Percentiles rank a stretch among this genome's conserved stretches.
phyloP scores from a whole-genome alignment of 1,139 yeast species.

The Taiozyma sp. region DNA sequence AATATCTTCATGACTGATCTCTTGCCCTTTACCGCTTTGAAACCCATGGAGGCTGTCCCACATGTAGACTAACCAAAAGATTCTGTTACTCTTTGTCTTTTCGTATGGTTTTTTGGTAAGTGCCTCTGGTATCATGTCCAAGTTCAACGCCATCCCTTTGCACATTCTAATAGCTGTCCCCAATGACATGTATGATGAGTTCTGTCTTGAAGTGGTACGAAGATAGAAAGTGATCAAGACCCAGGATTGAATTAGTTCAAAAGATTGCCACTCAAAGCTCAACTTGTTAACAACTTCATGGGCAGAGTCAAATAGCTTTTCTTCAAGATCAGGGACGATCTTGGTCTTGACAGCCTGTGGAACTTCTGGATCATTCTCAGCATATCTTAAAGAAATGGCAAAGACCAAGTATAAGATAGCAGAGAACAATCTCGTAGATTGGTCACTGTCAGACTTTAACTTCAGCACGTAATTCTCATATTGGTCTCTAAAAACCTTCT shows the following conservation, averaged over 20 bases:
- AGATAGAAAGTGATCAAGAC: constrained; percentile 49
- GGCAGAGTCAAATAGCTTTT: constrained; percentile 46
- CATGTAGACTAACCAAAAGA: constrained; percentile 55
- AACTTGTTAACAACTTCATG: constrained; percentile 43
- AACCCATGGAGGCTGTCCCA: constrained; percentile 52
- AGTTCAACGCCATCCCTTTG: constrained; percentile 49
- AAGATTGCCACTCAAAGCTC: constrained; percentile 65
- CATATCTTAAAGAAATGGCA: constrained; percentile 49
- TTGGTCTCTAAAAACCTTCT: constrained; percentile 51
- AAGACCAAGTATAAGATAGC: constrained; percentile 49
- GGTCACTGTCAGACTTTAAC: constrained; percentile 17
- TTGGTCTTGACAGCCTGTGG: constrained; percentile 8
- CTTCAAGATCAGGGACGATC: constrained; percentile 42
- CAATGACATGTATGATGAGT: constrained; percentile 48
- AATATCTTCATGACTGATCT: constrained; percentile 37
- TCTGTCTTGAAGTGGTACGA: constrained; percentile 54
- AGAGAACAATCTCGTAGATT: constrained; percentile 36
- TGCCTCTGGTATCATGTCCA: constrained; percentile 27
- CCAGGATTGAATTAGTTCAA: constrained; percentile 65
- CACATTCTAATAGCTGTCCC: constrained; percentile 52
- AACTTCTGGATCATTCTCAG: constrained; percentile 37
- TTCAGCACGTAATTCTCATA: constrained; percentile 32
- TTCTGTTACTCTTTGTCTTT: constrained; percentile 43
- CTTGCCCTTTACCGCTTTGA: constrained; percentile 49
- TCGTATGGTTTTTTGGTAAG: constrained; percentile 38